Evolutionary conservation across 768 basidiomycete genomes (phyloP), one percentile per base, ranked within the genome.

Genomic region (Multifurca ochricompacta): DNA sequence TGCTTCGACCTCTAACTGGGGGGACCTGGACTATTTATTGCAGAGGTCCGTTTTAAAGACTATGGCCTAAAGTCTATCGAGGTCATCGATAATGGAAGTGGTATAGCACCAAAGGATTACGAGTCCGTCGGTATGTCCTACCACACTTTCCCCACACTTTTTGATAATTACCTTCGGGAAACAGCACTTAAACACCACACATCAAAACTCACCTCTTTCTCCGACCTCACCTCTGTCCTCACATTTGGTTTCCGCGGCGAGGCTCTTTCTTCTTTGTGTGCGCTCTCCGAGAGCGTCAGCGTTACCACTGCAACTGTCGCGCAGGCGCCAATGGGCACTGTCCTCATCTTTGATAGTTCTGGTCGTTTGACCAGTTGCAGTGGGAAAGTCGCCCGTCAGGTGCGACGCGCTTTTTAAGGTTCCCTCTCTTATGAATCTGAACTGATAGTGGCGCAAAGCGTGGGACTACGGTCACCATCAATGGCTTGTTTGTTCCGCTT

Each of bases 201-300:
- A 0, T 97, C 95, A 6, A 99, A 99, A 68, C 73, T 99, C 0
- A 68, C 80, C 3, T 78, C 82, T 0, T 91, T 85, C 64, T 70
- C 78, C 3, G 89, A 92, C 65, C 78, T 97, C 3, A 71, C 79
- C 2, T 71, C 76, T 0, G 80, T 98, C 9, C 70, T 71, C 5
- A 91, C 92, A 0, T 96, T 97, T 67, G 95, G 95, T 0, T 99
- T 98, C 65, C 80, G 96, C 34, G 96, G 96, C 14, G 96, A 99
- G 70, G 96, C 96, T 0, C 74, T 99, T 0, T 91, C 92, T 6
- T 93, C 95, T 3, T 75, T 99, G 0, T 99, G 94, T 64, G 90
- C 90, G 1, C 70, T 96, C 1, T 79, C 82, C 46, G 83, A 87
- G 50, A 69, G 73, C 3, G 78, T 97, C 10, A 74, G 71, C 0